phyloP scores from a whole-genome alignment of 352 stramenopile genomes.

The Globisporangium lucens region DNA sequence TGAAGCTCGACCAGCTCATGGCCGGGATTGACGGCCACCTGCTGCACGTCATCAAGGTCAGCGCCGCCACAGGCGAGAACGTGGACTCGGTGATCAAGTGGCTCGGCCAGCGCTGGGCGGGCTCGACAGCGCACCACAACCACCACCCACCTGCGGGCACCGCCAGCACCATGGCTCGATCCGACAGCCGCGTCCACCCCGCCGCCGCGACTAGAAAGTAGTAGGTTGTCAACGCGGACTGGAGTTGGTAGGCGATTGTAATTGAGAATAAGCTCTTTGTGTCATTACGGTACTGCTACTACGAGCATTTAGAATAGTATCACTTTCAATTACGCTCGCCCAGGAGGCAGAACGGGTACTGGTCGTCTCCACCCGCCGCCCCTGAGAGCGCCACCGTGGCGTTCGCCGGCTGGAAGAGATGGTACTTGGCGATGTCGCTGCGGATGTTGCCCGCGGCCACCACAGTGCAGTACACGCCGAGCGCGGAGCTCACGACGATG shows the following conservation, averaged over 20 bases:
- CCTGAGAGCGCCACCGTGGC: slow-evolving; percentile 13
- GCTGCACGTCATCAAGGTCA: slow-evolving; percentile 57
- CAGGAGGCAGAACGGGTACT: slow-evolving; percentile 60
- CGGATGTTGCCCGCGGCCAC: slow-evolving; percentile 51
- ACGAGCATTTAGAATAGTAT: no score
- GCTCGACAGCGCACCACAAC: background rate
- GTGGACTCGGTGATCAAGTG: slow-evolving; percentile 53
- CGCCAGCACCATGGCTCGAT: background rate
- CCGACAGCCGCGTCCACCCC: slow-evolving; percentile 26
- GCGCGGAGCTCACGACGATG: slow-evolving; percentile 42
- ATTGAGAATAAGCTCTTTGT: background rate
- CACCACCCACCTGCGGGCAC: background rate
- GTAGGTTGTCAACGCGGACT: background rate
- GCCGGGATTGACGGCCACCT: slow-evolving; percentile 25
- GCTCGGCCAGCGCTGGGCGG: slow-evolving; percentile 29
- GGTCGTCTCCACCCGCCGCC: slow-evolving; percentile 17
- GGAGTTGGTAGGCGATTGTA: background rate
- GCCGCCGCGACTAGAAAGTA: slow-evolving; percentile 7
- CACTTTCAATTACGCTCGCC: slow-evolving; percentile 52
- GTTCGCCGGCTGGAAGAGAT: slow-evolving; percentile 39
- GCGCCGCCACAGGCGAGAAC: slow-evolving; percentile 58
- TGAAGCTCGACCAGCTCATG: slow-evolving; percentile 53
- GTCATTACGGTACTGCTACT: background rate
- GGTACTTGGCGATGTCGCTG: slow-evolving; percentile 43
- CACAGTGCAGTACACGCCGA: slow-evolving; percentile 55